A percentile compares a stretch with the other conserved stretches of the same genome.
These are phyloP conservation scores for Citrus glauca DNA, from an alignment of 345 rosid species.

Conservation along the genomic window DNA sequence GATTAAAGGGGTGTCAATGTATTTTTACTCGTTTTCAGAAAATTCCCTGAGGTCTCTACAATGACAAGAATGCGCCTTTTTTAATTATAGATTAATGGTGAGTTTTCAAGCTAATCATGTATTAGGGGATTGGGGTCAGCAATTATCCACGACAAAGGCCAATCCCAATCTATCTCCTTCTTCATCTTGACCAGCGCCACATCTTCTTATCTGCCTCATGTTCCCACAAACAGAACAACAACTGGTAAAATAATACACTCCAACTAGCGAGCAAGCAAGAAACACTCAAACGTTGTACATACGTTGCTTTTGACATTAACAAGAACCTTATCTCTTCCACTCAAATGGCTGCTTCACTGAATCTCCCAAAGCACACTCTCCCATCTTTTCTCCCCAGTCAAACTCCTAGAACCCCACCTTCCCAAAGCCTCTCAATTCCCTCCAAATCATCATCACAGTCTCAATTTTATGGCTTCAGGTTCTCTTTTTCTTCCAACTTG, in stretches of 20 bases:
- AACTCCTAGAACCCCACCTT: constrained; percentile 25
- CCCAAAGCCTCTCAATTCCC: constrained; percentile 23
- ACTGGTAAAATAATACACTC: not conserved
- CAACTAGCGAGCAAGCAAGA: not conserved
- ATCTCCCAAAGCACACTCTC: constrained; percentile 34
- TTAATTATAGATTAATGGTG: too few relatives aligned
- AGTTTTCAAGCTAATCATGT: not conserved
- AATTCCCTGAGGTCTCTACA: not conserved
- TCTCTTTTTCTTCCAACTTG: constrained; percentile 40
- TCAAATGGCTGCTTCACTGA: constrained; percentile 48
- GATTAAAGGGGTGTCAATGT: too few relatives aligned
- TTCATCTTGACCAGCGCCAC: not conserved
- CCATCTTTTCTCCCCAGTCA: constrained; percentile 31
- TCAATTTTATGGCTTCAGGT: constrained; percentile 55
- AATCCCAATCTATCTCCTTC: constrained; percentile 15
- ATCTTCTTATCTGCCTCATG: constrained; percentile 24
- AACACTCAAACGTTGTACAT: not conserved
- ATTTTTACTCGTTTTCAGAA: not conserved
- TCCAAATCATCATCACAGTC: constrained; percentile 63
- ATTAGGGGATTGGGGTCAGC: constrained; percentile 26
- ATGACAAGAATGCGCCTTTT: not conserved
- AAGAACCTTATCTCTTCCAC: not conserved
- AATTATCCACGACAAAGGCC: constrained; percentile 37
- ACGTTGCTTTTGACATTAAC: not conserved
- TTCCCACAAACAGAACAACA: not conserved